These are phyloP conservation scores for Chlorella sp. DNA, from an alignment of 139 green algal genomes.

Conservation along the genomic window DNA sequence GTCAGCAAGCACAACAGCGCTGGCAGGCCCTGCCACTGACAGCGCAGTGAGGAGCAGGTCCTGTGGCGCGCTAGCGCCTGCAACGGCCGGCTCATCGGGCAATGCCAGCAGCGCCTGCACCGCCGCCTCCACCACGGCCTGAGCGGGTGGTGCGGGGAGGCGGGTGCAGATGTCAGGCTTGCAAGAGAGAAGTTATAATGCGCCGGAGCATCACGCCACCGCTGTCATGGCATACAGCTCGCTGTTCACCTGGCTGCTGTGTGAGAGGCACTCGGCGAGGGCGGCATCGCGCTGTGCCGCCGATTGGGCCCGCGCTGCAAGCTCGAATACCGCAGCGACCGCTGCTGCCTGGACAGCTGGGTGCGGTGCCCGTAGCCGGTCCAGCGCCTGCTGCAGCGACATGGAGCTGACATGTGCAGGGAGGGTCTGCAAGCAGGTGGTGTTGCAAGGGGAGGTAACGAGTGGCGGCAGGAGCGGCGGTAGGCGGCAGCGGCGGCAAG, in stretches of 20 bases:
- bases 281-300: not conserved
- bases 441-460: no score
- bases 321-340: not conserved
- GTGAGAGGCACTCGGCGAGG: not conserved
- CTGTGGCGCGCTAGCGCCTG: not conserved
- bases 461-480: no score
- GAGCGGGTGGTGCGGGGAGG: not conserved
- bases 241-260: not conserved
- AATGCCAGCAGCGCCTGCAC: not conserved
- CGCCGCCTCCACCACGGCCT: not conserved
- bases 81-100: not conserved
- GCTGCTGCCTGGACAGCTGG: not conserved
- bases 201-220: not conserved
- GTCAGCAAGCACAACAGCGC: not conserved
- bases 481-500: no score
- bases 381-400: not conserved
- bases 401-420: no score
- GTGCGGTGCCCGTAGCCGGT: conserved; percentile 5
- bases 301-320: not conserved
- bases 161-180: not conserved
- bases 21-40: not conserved
- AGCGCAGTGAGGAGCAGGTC: conserved; percentile 26
- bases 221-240: not conserved
- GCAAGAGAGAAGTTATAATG: not conserved
- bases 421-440: no score